phyloP scores from a whole-genome alignment of 2,329 filamentous ascomycete genomes.

The Clonostachys chloroleuca region DNA sequence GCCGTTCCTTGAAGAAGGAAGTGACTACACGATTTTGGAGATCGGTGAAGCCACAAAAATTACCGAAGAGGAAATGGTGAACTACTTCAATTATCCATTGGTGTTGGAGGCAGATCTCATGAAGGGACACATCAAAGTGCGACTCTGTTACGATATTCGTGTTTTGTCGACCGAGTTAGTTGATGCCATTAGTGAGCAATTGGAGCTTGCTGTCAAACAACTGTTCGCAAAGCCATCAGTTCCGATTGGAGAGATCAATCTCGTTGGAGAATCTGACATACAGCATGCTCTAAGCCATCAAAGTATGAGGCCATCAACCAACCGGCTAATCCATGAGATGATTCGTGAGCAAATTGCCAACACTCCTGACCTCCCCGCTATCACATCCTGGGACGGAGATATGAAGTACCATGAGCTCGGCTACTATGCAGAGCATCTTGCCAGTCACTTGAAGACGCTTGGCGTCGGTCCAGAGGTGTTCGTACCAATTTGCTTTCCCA shows the following conservation, averaged over 20 bases:
- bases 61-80: conserved; percentile 5
- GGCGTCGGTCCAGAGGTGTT: conserved; percentile 12
- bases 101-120: background rate
- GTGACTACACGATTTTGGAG: background rate
- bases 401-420: conserved; percentile 15
- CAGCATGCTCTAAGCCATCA: background rate
- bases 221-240: background rate
- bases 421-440: conserved; percentile 3
- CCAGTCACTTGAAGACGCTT: conserved; percentile 5
- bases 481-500: conserved; percentile 26
- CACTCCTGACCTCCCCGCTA: conserved; percentile 17
- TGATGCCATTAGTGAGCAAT: background rate
- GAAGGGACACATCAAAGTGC: background rate
- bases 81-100: conserved; percentile 2
- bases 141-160: conserved; percentile 3
- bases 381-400: conserved; percentile 12
- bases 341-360: background rate
- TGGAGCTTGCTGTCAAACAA: conserved; percentile 1
- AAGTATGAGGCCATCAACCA: background rate
- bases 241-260: background rate
- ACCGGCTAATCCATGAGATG: background rate
- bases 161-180: background rate
- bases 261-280: conserved; percentile 1
- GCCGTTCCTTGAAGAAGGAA: background rate
- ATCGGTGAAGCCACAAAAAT: conserved; percentile 2